Evolutionary conservation across 2,329 filamentous ascomycete species (phyloP).

Genomic region (Colletotrichum eleusines): DNA sequence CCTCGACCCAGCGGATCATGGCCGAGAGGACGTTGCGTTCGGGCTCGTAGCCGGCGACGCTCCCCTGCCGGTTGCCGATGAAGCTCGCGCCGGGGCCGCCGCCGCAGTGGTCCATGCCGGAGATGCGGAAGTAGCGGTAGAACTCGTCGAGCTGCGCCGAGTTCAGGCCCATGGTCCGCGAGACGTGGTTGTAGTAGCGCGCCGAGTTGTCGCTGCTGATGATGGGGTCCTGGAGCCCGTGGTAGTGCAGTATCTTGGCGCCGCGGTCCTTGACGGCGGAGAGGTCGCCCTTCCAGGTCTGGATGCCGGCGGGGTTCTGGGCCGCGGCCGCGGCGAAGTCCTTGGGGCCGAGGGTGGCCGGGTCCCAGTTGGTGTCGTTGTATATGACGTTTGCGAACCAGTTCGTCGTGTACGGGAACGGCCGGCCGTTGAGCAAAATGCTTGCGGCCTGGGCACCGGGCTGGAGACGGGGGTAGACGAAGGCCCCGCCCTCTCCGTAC

Average conservation of each 20-base stretch:
- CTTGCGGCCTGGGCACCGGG: slow-evolving; percentile 63
- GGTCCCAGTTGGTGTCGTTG: slow-evolving; percentile 54
- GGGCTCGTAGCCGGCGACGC: slow-evolving; percentile 46
- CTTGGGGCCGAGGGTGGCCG: slow-evolving; percentile 49
- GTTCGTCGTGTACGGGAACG: slow-evolving; percentile 47
- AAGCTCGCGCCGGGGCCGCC: slow-evolving; percentile 47
- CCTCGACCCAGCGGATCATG: slow-evolving; percentile 49
- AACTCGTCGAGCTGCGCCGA: slow-evolving; percentile 51
- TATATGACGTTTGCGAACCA: slow-evolving; percentile 57
- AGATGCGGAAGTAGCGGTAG: slow-evolving; percentile 50
- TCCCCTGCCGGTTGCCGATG: slow-evolving; percentile 46
- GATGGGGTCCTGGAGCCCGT: slow-evolving; percentile 58
- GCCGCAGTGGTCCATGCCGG: slow-evolving; percentile 51
- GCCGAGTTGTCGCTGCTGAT: slow-evolving; percentile 59
- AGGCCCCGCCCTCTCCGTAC: slow-evolving; percentile 49
- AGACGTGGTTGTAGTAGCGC: slow-evolving; percentile 63
- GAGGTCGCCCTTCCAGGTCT: slow-evolving; percentile 56
- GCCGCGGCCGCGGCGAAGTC: slow-evolving; percentile 52
- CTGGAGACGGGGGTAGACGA: slow-evolving; percentile 60
- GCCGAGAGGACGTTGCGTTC: slow-evolving; percentile 48
- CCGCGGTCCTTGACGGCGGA: slow-evolving; percentile 54
- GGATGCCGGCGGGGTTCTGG: slow-evolving; percentile 53
- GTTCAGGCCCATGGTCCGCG: slow-evolving; percentile 55
- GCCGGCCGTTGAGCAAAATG: slow-evolving; percentile 50
- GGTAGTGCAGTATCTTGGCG: slow-evolving; percentile 61